Evolutionary conservation across 1,284 basidiomycete species (phyloP).

Genomic region (Austroboletus novae-zelandiae): DNA sequence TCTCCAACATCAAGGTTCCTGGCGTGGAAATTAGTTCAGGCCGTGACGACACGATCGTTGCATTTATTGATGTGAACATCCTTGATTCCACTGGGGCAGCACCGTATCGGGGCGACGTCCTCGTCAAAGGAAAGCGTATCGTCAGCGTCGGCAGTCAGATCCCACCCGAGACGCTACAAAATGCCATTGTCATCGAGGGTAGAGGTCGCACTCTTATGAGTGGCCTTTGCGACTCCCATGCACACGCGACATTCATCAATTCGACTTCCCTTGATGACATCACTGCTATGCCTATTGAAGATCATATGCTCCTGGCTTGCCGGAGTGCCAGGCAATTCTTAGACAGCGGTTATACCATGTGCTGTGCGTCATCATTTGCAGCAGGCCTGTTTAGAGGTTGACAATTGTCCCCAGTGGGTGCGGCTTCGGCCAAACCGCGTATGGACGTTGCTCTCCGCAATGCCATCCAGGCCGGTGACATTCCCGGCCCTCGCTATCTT

Average conservation of each 20-base stretch:
- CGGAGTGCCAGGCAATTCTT: slow-evolving; percentile 29
- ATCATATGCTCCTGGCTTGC: slow-evolving; percentile 26
- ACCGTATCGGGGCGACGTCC: slow-evolving; percentile 32
- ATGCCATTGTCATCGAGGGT: slow-evolving; percentile 22
- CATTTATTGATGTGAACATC: slow-evolving; percentile 32
- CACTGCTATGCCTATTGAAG: slow-evolving; percentile 24
- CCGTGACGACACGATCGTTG: slow-evolving; percentile 21
- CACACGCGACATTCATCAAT: slow-evolving; percentile 28
- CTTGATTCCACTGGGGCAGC: slow-evolving; percentile 33
- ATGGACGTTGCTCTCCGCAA: slow-evolving; percentile 32
- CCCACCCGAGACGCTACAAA: slow-evolving; percentile 15
- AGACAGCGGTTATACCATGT: slow-evolving; percentile 35
- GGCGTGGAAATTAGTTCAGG: slow-evolving; percentile 25
- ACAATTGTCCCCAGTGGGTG: slow-evolving; percentile 20
- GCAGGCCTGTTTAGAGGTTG: not conserved
- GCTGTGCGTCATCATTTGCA: slow-evolving; percentile 15
- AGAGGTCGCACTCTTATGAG: slow-evolving; percentile 30
- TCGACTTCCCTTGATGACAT: slow-evolving; percentile 26
- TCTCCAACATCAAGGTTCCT: slow-evolving; percentile 24
- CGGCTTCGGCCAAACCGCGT: slow-evolving; percentile 31
- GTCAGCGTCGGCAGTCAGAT: slow-evolving; percentile 23
- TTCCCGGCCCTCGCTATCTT: slow-evolving; percentile 33
- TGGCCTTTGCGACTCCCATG: slow-evolving; percentile 30
- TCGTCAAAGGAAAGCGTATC: slow-evolving; percentile 32
- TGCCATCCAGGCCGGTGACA: slow-evolving; percentile 31